A percentile compares a stretch with the other conserved stretches of the same genome.
Conservation (phyloP, 345 rosid genomes). For the Bruguiera gymnorhiza region DNA sequence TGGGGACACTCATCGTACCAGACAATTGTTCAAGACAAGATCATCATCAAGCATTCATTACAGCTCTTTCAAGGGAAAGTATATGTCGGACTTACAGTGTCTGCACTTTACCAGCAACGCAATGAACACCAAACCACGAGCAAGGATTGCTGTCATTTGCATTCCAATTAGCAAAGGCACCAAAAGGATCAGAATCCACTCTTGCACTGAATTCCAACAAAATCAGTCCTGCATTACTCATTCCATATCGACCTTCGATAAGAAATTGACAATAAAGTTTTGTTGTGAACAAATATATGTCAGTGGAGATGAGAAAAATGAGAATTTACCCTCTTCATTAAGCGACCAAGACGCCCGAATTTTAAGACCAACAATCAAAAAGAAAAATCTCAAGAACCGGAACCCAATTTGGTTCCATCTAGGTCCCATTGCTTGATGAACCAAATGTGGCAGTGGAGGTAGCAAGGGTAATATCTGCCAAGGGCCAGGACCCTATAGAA, state of each 20-base stretch:
- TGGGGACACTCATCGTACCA: neutral
- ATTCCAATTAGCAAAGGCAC: conserved; percentile 68
- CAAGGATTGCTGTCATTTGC: conserved; percentile 49
- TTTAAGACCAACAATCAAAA: conserved; percentile 41
- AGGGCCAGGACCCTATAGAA: conserved; percentile 37
- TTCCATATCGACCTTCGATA: conserved; percentile 14
- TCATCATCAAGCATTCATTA: neutral
- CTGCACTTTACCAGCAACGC: conserved; percentile 65
- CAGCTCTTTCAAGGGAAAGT: conserved; percentile 6
- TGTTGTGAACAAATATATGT: neutral
- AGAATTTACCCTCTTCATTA: conserved; percentile 55
- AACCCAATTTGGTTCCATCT: conserved; percentile 67
- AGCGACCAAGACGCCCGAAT: conserved; percentile 49
- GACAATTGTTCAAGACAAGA: neutral
- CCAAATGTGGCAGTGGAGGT: conserved; percentile 41
- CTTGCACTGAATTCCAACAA: conserved; percentile 62
- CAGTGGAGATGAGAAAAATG: neutral
- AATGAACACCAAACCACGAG: conserved; percentile 70
- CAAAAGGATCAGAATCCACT: conserved; percentile 66
- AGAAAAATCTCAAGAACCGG: conserved; percentile 49
- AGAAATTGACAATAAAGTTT: neutral
- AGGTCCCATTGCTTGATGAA: conserved; percentile 59
- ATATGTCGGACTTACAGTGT: conserved; percentile 56
- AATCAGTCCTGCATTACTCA: conserved; percentile 50
- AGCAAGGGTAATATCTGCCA: conserved; percentile 36